Base-by-base conservation (phyloP, 1,284 basidiomycete species). In the Abortiporus biennis region DNA sequence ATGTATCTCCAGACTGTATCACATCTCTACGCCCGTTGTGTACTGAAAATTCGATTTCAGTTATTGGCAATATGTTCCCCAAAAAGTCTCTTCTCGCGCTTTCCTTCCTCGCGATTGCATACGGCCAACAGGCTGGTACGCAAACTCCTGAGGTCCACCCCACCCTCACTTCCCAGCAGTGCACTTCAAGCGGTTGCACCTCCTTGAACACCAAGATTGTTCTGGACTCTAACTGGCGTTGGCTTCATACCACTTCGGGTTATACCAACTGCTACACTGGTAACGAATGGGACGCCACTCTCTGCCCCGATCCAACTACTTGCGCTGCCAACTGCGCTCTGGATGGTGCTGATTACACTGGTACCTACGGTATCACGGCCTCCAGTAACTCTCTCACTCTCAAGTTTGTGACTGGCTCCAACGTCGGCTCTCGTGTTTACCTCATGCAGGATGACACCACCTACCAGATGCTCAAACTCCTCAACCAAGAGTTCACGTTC, bases 191-290 rank as follows among this genome's bases (percentile, higher is more conserved):
- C 21, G 69, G 71, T 29, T 49, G 56, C 38, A 63, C 61, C 4
- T 60, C 56, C 27, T 44, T 56, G 24, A 35, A 47, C 29, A 51
- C 61, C 6, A 49, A 60, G 20, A 59, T 76, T 38, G 67, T 68
- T 6, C 58, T 77, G 45, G 74, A 77, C 54, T 47, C 71, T 44
- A 77, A 76, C 65, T 77, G 71, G 69, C 68, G 74, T 45, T 75
- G 71, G 72, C 44, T 67, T 2, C 74, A 76, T 55, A 54, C 57
- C 35, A 64, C 63, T 42, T 54, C 54, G 38, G 62, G 62, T 39
- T 67, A 55, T 55, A 69, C 68, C 46, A 77, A 77, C 63, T 78
- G 75, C 61, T 76, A 75, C 62, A 74, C 70, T 47, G 74, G 74
- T 20, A 74, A 74, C 62, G 55, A 57, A 6, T 75, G 72, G 72